Base-by-base conservation (phyloP, 129 eudicot species). In the Helianthus tuberosus region DNA sequence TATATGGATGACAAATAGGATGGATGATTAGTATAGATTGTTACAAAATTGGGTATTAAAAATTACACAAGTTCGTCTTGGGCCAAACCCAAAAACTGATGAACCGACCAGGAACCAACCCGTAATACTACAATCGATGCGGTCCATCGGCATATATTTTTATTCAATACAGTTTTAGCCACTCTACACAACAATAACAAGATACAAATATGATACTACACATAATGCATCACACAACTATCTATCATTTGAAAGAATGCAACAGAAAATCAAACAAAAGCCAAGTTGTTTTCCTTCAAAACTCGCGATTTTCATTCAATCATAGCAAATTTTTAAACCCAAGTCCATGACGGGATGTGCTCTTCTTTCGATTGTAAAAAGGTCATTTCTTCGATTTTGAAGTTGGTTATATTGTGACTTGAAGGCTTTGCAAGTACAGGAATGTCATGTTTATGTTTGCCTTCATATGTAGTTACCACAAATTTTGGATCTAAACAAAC, bases 401-500 rank as follows among this genome's bases (percentile, higher is more conserved):
- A 80, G 73, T 71, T 84, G 64, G 77, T 82, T 49, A 78, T 81
- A 13, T 49, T 71, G 71, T 46, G 75, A 47, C 64, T 61, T 17
- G 78, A 57, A 71, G 77, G 84, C 55, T 76, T 81, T 36, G 69
- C 68, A 7, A 66, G 17, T 8, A 69, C 39, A 0, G 98, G 98
- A 51, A 88, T 79, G 27, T 86, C 89, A 23, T 94, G 98, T 74
- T 90, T 86, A 80, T 94, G 98, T 64, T 80, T 90, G 64, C 98
- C 98, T 79, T 94, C 98, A 25, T 94, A 94, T 15, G 97, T 90
- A 5, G 97, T 94, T 65, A 90, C 85, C 6, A 94, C 98, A 3
- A 89, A 87, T 75, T 90, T 86, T 4, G 91, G 84, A 74, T 94
- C 97, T 1, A 92, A 41, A 13, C 80, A 83, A 73, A 86, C 81